These are phyloP conservation scores for Aspergillus thermomutatus DNA, from an alignment of 2,329 filamentous ascomycete species.

Conservation along the genomic window DNA sequence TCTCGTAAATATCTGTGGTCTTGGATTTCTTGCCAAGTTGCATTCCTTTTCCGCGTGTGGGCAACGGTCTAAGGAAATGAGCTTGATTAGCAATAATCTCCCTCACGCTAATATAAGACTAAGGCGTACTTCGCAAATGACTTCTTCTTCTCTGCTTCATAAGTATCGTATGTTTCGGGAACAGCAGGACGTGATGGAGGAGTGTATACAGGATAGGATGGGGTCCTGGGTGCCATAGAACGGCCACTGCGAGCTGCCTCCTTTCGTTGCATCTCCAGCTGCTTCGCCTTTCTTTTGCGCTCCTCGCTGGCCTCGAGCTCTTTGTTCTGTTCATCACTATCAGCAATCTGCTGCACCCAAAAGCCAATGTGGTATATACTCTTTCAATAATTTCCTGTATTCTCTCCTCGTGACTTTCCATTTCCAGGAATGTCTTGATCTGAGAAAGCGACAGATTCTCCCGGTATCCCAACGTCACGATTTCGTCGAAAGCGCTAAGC, in stretches of 20 bases:
- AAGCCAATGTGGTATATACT: slow-evolving; percentile 48
- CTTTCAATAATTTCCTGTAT: slow-evolving; percentile 97
- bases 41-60: slow-evolving; percentile 94
- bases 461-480: slow-evolving; percentile 91
- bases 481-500: slow-evolving; percentile 92
- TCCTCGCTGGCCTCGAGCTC: slow-evolving; percentile 97
- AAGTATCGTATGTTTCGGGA: slow-evolving; percentile 83
- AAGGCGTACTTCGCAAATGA: slow-evolving; percentile 67
- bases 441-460: slow-evolving; percentile 95
- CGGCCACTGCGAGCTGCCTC: slow-evolving; percentile 79
- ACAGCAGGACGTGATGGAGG: slow-evolving; percentile 70
- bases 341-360: slow-evolving; percentile 14
- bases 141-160: slow-evolving; percentile 98
- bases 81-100: slow-evolving; percentile 22
- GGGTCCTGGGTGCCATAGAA: slow-evolving; percentile 65
- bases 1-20: slow-evolving; percentile 94
- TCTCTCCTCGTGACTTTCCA: slow-evolving; percentile 98
- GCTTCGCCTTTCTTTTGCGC: slow-evolving; percentile 97
- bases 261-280: slow-evolving; percentile 97
- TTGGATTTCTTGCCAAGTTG: slow-evolving; percentile 98
- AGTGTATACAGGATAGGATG: slow-evolving; percentile 85
- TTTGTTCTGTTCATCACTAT: slow-evolving; percentile 68
- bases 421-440: slow-evolving; percentile 98
- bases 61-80: slow-evolving; percentile 48
- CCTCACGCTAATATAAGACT: background rate